Evolutionary conservation across 352 stramenopile species (phyloP), one percentile per base, ranked within the genome.

Genomic region (Phytopythium oedochilum): DNA sequence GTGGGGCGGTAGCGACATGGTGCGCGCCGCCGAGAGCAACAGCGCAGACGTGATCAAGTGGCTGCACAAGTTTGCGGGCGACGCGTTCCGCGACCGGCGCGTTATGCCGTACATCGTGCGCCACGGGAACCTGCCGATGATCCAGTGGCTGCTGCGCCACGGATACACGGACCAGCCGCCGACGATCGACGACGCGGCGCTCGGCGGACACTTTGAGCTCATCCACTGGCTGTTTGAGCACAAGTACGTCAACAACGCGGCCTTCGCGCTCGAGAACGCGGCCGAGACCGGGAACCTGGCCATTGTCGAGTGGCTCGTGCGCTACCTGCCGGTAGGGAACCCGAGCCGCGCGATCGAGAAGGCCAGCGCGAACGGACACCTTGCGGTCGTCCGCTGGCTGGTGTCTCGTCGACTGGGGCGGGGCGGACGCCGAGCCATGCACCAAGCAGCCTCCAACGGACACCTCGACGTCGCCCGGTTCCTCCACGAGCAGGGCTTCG

Each of bases 261-360:
- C 53, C 48, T 63, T 64, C 40, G 64, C 66, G 35, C 42, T 78
- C 20, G 67, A 73, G 50, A 35, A 71, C 32, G 67, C 70, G 34
- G 70, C 70, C 36, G 58, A 63, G 23, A 68, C 69, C 39, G 70
- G 70, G 3, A 58, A 65, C 32, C 38, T 78, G 29, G 66, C 73
- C n/a, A 58, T 78, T 39, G 66, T 78, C 8, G 50, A 70, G 35
- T 73, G 65, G 61, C 50, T 72, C 32, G 40, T 63, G 39, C 60
- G 64, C 17, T 62, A 61, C 18, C 57, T 63, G 26, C 60, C 60
- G 35, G 64, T 69, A 12, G 64, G 60, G 22, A 72, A 72, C 39
- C 52, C 60, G n/a, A 72, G 56, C 53, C 64, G 64, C 45, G 64
- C 57, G 22, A 48, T 69, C 7, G 61, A 72, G 61, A 50, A 63